Conservation (phyloP, 192 early-diverging fungal genomes). For the Entomortierella chlamydospora region DNA sequence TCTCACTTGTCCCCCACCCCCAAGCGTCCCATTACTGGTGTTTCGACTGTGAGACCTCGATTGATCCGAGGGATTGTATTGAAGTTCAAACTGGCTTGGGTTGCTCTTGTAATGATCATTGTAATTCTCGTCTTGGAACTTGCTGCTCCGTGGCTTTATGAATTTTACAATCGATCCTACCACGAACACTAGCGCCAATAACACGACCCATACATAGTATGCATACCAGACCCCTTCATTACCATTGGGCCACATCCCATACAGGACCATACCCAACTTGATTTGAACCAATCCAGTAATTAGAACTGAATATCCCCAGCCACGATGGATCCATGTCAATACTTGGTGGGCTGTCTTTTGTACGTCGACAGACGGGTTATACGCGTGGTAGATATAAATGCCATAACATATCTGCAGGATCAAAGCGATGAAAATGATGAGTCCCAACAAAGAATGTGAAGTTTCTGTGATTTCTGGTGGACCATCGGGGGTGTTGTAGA, state of each 20-base stretch:
- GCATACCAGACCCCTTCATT: constrained; percentile 28
- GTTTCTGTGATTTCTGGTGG: background rate
- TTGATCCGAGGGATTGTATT: too few species aligned
- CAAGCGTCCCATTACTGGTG: too few species aligned
- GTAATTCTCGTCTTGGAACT: background rate
- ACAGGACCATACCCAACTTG: constrained; percentile 18
- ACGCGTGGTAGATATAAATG: constrained; percentile 35
- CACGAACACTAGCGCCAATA: constrained; percentile 9
- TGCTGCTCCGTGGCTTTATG: background rate
- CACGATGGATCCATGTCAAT: constrained; percentile 29
- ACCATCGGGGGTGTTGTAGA: background rate
- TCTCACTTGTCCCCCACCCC: too few species aligned
- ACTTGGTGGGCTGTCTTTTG: background rate
- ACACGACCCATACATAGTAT: constrained; percentile 20
- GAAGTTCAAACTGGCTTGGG: background rate
- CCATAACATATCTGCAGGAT: constrained; percentile 19
- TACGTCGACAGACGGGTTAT: constrained; percentile 5
- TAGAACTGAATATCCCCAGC: constrained; percentile 31
- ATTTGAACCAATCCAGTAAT: constrained; percentile 20
- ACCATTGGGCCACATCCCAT: constrained; percentile 33
- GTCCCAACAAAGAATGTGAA: constrained; percentile 12
- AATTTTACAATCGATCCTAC: constrained; percentile 16
- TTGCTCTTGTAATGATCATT: background rate
- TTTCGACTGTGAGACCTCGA: too few species aligned
- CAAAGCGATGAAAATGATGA: constrained; percentile 10